A percentile compares a stretch with the other conserved stretches of the same genome.
Evolutionary conservation across 352 stramenopile species (phyloP).

Genomic region (Pythium volutum): DNA sequence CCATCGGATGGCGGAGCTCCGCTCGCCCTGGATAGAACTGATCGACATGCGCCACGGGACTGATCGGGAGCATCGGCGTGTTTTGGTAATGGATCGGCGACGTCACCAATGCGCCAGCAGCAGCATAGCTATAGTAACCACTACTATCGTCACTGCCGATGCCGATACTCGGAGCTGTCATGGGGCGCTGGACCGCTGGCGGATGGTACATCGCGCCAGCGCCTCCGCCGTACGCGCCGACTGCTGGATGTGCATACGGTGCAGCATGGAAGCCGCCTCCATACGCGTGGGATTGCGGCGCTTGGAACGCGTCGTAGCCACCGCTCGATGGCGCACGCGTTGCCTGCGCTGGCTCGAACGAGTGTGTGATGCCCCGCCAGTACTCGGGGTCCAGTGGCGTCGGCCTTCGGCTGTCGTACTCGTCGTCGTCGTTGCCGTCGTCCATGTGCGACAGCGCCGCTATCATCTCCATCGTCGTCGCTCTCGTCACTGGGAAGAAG

Average conservation of each 20-base stretch:
- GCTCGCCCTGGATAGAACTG: not conserved
- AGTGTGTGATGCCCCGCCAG: slow-evolving; percentile 71
- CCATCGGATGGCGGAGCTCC: not conserved
- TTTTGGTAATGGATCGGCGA: slow-evolving; percentile 29
- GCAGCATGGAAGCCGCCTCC: not conserved
- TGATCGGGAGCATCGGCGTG: slow-evolving; percentile 15
- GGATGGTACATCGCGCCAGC: slow-evolving; percentile 4
- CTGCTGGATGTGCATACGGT: slow-evolving; percentile 8
- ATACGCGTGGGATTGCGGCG: slow-evolving; percentile 10
- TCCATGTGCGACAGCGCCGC: slow-evolving; percentile 41
- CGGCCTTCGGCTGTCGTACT: slow-evolving; percentile 30
- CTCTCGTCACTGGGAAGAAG: no score
- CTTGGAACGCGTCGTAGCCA: slow-evolving; percentile 14
- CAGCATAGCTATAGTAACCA: slow-evolving; percentile 13
- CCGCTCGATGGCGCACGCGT: slow-evolving; percentile 1
- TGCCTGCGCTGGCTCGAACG: slow-evolving; percentile 27
- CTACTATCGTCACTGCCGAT: not conserved
- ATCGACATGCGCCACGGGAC: slow-evolving; percentile 11
- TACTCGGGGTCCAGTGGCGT: slow-evolving; percentile 71
- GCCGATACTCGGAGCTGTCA: slow-evolving; percentile 24
- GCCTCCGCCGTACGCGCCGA: not conserved
- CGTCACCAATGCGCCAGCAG: slow-evolving; percentile 17
- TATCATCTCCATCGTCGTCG: slow-evolving; percentile 35
- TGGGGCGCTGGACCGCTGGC: slow-evolving; percentile 22
- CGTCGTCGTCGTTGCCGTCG: slow-evolving; percentile 28